Base-by-base conservation (phyloP, 306 rosid genomes). In the Fagus crenata region DNA sequence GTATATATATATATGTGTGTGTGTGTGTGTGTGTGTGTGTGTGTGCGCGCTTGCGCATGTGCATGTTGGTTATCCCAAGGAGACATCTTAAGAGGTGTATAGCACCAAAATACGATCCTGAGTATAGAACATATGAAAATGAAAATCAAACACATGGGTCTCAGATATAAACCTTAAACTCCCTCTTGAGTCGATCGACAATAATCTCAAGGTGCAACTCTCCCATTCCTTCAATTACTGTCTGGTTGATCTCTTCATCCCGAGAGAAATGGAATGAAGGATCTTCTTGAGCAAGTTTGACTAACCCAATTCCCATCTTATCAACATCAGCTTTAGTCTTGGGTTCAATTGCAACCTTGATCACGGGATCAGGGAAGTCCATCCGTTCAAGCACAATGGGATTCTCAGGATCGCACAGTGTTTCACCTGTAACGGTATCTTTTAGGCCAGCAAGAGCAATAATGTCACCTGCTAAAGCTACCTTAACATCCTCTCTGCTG, bases 211-310 rank as follows among this genome's bases (percentile, higher is more conserved):
- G 99, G 85, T 95, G 99, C 85, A 95, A 78, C 81, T 95, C 99
- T 70, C 99, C 99, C 99, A 95, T 95, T 76, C 99, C 99, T 88
- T 95, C 99, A n/a, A 95, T 95, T 69, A 92, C 97, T 0, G 99
- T 95, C 84, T 95, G 97, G 80, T 95, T 95, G 75, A 90, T 81
- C 93, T 95, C 99, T 75, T 95, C 97, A 76, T 95, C 99, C 42
- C 99, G 85, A 17, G 99, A 92, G 86, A 95, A 95, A 78, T 95
- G 97, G 84, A 95, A 92, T 54, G 99, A 95, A 77, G 99, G 99
- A 75, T 95, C 99, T 80, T 95, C 99, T 80, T 95, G 99, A 73
- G 99, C 96, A 73, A 95, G 97, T 85, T 95, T 95, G 75, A 92
- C 78, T 81, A 95, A 85, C 80, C 99, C 97, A 81, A 80, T 79